phyloP scores from a whole-genome alignment of 768 basidiomycete species.

The Obba rivulosa region DNA sequence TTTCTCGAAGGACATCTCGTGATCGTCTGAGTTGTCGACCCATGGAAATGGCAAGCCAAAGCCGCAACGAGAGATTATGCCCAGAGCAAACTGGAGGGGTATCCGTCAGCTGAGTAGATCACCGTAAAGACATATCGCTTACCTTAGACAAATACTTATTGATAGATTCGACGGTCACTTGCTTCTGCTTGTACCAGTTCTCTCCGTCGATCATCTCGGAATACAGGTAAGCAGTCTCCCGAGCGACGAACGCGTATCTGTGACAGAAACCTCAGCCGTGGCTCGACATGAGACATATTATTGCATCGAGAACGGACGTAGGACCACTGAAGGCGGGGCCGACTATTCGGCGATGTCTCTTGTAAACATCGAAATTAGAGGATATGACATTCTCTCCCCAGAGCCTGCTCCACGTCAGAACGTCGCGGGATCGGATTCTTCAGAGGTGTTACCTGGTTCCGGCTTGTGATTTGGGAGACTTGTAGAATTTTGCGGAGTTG shows the following conservation, averaged over 20 bases:
- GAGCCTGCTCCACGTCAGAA: background rate
- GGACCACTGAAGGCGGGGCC: slow-evolving; percentile 3
- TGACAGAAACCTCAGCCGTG: too few relatives aligned
- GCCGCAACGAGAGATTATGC: background rate
- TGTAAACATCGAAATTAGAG: slow-evolving; percentile 1
- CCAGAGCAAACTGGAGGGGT: slow-evolving; percentile 1
- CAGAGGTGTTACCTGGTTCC: background rate
- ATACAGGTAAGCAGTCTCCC: background rate
- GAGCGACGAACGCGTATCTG: slow-evolving; percentile 1
- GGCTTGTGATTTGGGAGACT: background rate
- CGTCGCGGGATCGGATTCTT: background rate
- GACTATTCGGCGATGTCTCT: slow-evolving; percentile 2
- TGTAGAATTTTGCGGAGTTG: background rate
- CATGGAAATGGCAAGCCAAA: slow-evolving; percentile 1
- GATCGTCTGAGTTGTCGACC: background rate
- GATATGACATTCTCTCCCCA: slow-evolving; percentile 5
- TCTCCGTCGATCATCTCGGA: slow-evolving; percentile 5
- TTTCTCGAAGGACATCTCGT: slow-evolving; percentile 2
- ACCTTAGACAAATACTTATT: slow-evolving; percentile 1
- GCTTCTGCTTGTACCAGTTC: background rate
- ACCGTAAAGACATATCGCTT: background rate
- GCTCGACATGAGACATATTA: too few relatives aligned
- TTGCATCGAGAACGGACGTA: background rate
- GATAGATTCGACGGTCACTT: background rate
- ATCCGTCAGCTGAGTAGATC: background rate